A percentile compares a stretch with the other conserved stretches of the same genome.
These are phyloP conservation scores for Penicillium aurantiogriseum DNA, from an alignment of 2,329 filamentous ascomycete genomes.

Conservation along the genomic window DNA sequence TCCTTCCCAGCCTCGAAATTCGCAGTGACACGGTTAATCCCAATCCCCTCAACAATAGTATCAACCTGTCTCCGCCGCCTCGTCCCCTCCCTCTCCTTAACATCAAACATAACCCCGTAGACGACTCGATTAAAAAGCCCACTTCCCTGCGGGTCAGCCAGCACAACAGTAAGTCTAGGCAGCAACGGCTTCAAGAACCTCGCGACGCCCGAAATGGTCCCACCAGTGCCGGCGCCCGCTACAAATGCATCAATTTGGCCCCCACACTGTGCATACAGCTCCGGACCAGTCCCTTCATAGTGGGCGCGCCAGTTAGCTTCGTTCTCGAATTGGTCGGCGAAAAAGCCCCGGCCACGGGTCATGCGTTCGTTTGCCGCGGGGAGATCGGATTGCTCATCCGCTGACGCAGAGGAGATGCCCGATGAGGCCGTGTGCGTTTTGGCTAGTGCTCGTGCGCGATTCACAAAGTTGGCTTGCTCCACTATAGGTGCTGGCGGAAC, in stretches of 20 bases:
- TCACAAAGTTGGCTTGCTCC: conserved; percentile 92
- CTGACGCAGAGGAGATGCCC: conserved; percentile 6
- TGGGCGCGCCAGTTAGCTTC: conserved; percentile 86
- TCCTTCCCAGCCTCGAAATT: conserved; percentile 89
- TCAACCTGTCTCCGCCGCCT: conserved; percentile 87
- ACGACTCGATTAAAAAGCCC: conserved; percentile 89
- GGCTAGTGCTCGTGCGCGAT: conserved; percentile 77
- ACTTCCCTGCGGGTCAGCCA: conserved; percentile 92
- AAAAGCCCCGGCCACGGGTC: conserved; percentile 75
- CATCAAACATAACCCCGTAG: conserved; percentile 92
- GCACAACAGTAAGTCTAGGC: conserved; percentile 66
- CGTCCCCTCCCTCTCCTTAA: conserved; percentile 86
- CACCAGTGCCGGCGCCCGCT: conserved; percentile 89
- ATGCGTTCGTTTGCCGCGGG: conserved; percentile 22
- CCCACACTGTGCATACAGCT: conserved; percentile 77
- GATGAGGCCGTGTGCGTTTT: conserved; percentile 62
- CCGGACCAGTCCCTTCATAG: conserved; percentile 77
- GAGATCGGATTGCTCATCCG: conserved; percentile 12
- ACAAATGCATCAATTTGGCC: conserved; percentile 82
- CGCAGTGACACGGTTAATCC: conserved; percentile 87
- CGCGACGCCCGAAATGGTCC: conserved; percentile 85
- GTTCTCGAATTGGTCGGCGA: conserved; percentile 95
- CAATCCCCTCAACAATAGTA: conserved; percentile 92
- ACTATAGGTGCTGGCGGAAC: conserved; percentile 90
- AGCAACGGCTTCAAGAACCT: conserved; percentile 74